Base-by-base conservation (phyloP, 192 early-diverging fungal species). In the Mortierella hygrophila region DNA sequence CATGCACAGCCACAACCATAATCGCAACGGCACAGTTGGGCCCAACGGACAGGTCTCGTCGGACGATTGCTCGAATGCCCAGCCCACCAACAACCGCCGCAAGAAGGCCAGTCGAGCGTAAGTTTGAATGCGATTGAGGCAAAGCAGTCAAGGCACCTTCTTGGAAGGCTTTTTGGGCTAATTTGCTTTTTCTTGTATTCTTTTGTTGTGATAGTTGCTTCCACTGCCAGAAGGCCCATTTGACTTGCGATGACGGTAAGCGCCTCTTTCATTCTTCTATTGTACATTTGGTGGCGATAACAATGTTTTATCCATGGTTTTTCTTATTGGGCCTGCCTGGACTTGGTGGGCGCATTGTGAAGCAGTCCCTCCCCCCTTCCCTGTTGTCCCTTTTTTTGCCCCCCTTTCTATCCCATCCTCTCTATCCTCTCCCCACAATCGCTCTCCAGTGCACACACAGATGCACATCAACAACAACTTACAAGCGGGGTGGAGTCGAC, bases 141-240 rank as follows among this genome's bases (percentile, higher is more conserved):
- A 46, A 46, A 46, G 15, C 44, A 15, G 0, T 15, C 44, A 15
- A 15, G 44, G 13, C 44, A 13, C 44, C 2, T 42, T 23, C 60
- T 65, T 1, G 57, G 23, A 13, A 37, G 18, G 55, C 35, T 38
- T 15, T 4, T 40, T 18, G 38, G 68, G 40, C 70, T 60, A 78
- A 70, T 35, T 42, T 4, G 1, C 6, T 23, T 46, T 13, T 42
- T 26, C 42, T 41, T 49, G 57, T 46, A 32, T 73, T 35, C 69
- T 78, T 32, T 23, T 23, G 4, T 13, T 35, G 5, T 38, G 10
- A 4, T 80, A 85, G 83, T 81, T 95, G 94, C 84, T 92, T 90
- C 63, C 93, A 95, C 80, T 95, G 94, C 81, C 94, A 95, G 86
- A 93, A 91, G 88, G 93, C 94, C n/a, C 94, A 95, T 83, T 80